Conservation (phyloP, 2,329 filamentous ascomycete species). For the Cordyceps cicadae region DNA sequence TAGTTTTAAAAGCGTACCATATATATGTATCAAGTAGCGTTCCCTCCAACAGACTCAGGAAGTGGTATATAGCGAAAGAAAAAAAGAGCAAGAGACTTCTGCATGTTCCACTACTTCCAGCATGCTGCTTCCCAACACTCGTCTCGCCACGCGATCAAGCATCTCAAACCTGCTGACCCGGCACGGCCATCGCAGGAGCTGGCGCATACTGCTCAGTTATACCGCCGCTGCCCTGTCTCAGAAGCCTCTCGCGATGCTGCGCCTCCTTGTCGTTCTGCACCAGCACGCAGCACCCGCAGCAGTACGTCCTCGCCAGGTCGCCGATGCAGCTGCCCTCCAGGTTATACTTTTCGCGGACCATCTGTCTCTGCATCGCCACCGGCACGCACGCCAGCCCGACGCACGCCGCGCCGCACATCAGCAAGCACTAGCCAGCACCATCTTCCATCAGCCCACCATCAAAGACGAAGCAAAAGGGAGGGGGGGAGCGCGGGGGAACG, state of each 20-base stretch:
- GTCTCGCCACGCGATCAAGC: background rate
- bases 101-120: no score
- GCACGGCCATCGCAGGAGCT: slow-evolving; percentile 22
- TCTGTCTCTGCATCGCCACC: slow-evolving; percentile 36
- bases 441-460: no score
- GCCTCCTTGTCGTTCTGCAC: slow-evolving; percentile 42
- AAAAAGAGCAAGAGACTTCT: no score
- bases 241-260: slow-evolving; percentile 25
- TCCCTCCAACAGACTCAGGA: background rate
- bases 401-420: slow-evolving; percentile 33
- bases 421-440: slow-evolving; percentile 27
- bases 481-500: no score
- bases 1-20: background rate
- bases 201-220: slow-evolving; percentile 26
- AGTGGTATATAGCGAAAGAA: background rate
- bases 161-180: slow-evolving; percentile 6
- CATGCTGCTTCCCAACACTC: background rate
- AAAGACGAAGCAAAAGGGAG: no score
- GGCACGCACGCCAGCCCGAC: slow-evolving; percentile 35
- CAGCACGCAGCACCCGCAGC: slow-evolving; percentile 37
- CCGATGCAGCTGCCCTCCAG: slow-evolving; percentile 35
- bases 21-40: background rate
- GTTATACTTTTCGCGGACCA: slow-evolving; percentile 37
- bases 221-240: slow-evolving; percentile 9
- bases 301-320: slow-evolving; percentile 35